Percentiles rank a stretch among this genome's conserved stretches.
Conservation (phyloP, 192 early-diverging fungal genomes). For the Coemansia sp. region DNA sequence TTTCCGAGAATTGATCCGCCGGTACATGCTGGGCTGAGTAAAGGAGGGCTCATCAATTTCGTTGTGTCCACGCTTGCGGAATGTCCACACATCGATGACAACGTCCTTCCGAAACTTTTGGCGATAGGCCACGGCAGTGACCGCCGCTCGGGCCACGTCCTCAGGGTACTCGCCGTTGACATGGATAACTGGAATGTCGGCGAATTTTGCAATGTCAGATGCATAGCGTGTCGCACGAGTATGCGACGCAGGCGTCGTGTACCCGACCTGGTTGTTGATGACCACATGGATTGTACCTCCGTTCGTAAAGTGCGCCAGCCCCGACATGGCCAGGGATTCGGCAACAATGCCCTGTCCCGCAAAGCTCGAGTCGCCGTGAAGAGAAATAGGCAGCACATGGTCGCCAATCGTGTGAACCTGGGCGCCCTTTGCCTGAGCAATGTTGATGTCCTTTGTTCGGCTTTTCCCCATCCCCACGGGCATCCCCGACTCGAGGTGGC, state of each 20-base stretch:
- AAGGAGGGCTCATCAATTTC: conserved; percentile 95
- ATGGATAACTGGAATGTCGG: conserved; percentile 88
- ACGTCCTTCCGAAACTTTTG: conserved; percentile 92
- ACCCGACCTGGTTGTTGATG: conserved; percentile 94
- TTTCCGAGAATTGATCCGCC: conserved; percentile 69
- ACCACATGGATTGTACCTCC: conserved; percentile 93
- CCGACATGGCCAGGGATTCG: conserved; percentile 87
- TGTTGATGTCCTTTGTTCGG: conserved; percentile 77
- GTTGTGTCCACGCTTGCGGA: conserved; percentile 94
- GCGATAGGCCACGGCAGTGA: conserved; percentile 82
- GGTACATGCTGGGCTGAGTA: conserved; percentile 95
- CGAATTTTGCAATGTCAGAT: conserved; percentile 94
- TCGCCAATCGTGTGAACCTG: conserved; percentile 67
- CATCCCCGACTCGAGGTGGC: conserved; percentile 89
- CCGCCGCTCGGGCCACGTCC: conserved; percentile 77
- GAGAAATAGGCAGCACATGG: conserved; percentile 81
- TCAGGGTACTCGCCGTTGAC: conserved; percentile 92
- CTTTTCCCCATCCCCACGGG: conserved; percentile 94
- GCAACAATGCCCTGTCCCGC: conserved; percentile 86
- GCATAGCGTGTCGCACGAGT: conserved; percentile 84
- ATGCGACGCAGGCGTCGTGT: conserved; percentile 93
- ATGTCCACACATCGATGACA: conserved; percentile 89
- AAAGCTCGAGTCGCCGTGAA: conserved; percentile 89
- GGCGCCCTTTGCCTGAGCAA: conserved; percentile 8
- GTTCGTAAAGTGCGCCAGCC: conserved; percentile 86